Evolutionary conservation across 352 stramenopile genomes (phyloP).

Genomic region (Phytophthora sansomeana): DNA sequence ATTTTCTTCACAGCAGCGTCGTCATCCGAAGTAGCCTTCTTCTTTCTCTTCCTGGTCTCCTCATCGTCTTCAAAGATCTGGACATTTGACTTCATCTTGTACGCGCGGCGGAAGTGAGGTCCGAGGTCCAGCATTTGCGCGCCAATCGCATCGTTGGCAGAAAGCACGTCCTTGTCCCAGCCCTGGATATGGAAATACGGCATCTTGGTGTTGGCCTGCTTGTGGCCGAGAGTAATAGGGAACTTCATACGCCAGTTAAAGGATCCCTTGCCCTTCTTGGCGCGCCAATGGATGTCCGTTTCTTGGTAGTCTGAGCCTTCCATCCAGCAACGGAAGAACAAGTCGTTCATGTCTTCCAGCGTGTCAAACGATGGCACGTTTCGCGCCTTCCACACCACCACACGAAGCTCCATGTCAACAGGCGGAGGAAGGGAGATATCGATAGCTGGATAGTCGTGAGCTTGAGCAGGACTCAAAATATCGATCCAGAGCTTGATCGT

Average conservation of each 20-base stretch:
- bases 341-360: slow-evolving; percentile 92
- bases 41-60: slow-evolving; percentile 78
- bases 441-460: slow-evolving; percentile 80
- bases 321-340: slow-evolving; percentile 93
- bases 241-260: slow-evolving; percentile 97
- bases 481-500: slow-evolving; percentile 92
- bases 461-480: slow-evolving; percentile 84
- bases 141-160: slow-evolving; percentile 92
- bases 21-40: slow-evolving; percentile 77
- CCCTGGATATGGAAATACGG: slow-evolving; percentile 94
- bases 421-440: slow-evolving; percentile 88
- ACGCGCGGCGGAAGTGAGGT: slow-evolving; percentile 77
- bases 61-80: slow-evolving; percentile 89
- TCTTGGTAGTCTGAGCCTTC: slow-evolving; percentile 82
- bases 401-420: slow-evolving; percentile 91
- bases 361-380: slow-evolving; percentile 90
- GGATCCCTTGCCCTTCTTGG: slow-evolving; percentile 93
- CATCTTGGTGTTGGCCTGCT: slow-evolving; percentile 90
- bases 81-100: slow-evolving; percentile 77
- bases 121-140: slow-evolving; percentile 85
- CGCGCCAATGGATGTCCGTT: slow-evolving; percentile 95
- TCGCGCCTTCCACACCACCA: slow-evolving; percentile 93
- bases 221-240: slow-evolving; percentile 86
- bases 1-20: slow-evolving; percentile 86
- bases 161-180: slow-evolving; percentile 95